These are phyloP conservation scores for Sclerotinia minor DNA, from an alignment of 2,329 filamentous ascomycete species.

Conservation along the genomic window DNA sequence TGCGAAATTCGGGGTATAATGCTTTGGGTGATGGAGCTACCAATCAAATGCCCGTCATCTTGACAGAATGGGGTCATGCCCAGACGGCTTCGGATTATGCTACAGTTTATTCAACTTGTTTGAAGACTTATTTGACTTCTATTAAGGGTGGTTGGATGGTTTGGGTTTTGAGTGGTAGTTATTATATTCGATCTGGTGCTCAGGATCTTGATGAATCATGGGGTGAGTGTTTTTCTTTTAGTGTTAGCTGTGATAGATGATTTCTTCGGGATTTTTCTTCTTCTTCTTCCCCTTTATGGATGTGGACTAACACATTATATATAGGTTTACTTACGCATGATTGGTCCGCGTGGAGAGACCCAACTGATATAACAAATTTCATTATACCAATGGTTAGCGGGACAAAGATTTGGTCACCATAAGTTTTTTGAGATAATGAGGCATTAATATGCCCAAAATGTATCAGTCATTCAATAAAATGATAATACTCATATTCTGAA, in stretches of 20 bases:
- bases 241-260: background rate
- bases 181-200: conserved; percentile 54
- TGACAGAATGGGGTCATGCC: conserved; percentile 50
- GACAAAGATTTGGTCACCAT: conserved; percentile 21
- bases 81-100: conserved; percentile 48
- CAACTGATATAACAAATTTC: conserved; percentile 2
- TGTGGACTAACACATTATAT: background rate
- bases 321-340: conserved; percentile 21
- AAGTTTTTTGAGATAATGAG: background rate
- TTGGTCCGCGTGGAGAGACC: conserved; percentile 22
- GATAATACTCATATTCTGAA: too few species aligned
- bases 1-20: conserved; percentile 47
- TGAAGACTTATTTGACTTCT: conserved; percentile 45
- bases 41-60: conserved; percentile 44
- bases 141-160: conserved; percentile 56
- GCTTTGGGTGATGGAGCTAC: conserved; percentile 43
- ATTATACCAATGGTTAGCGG: conserved; percentile 21
- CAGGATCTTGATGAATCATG: conserved; percentile 60
- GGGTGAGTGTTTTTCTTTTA: conserved; percentile 48
- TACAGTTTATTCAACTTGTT: conserved; percentile 51
- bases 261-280: too few species aligned
- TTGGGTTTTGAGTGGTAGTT: conserved; percentile 60
- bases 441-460: too few species aligned
- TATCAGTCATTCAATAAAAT: too few species aligned
- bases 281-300: too few species aligned